Percentiles rank a stretch among this genome's conserved stretches.
phyloP scores from a whole-genome alignment of 2,329 filamentous ascomycete species.

The Rutstroemia sp. region DNA sequence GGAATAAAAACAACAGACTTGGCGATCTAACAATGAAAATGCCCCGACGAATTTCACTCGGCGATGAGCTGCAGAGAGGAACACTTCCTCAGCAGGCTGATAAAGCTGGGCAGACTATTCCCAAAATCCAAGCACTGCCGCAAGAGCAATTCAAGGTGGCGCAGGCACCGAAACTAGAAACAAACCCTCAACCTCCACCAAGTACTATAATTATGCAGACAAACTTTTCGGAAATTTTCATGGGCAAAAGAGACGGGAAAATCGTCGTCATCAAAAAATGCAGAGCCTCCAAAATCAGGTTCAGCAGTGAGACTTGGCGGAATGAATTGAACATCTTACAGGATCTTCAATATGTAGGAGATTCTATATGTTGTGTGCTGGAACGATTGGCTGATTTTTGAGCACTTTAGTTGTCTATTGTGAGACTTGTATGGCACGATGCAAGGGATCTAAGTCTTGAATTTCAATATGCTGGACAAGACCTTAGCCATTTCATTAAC shows the following conservation, averaged over 20 bases:
- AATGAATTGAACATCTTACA: background rate
- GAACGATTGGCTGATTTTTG: background rate
- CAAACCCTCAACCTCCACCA: too few species aligned
- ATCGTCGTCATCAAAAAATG: background rate
- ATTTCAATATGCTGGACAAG: slow-evolving; percentile 8
- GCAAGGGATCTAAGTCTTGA: slow-evolving; percentile 8
- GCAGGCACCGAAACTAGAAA: too few species aligned
- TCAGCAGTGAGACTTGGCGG: background rate
- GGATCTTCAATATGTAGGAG: background rate
- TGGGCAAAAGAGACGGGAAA: too few species aligned
- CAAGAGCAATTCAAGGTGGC: too few species aligned
- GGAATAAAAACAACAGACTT: background rate
- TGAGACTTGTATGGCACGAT: slow-evolving; percentile 10
- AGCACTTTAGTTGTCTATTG: slow-evolving; percentile 9
- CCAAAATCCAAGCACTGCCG: background rate
- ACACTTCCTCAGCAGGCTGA: background rate
- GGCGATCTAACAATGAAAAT: background rate
- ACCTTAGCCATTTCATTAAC: slow-evolving; percentile 11
- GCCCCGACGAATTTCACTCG: background rate
- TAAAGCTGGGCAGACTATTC: background rate
- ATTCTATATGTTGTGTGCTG: background rate
- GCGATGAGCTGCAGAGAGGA: background rate
- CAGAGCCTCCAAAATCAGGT: background rate
- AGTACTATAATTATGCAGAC: too few species aligned
- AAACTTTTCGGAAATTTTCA: too few species aligned